A percentile compares a stretch with the other conserved stretches of the same genome.
Evolutionary conservation across 2,329 filamentous ascomycete species (phyloP).

Genomic region (Verticillium longisporum): DNA sequence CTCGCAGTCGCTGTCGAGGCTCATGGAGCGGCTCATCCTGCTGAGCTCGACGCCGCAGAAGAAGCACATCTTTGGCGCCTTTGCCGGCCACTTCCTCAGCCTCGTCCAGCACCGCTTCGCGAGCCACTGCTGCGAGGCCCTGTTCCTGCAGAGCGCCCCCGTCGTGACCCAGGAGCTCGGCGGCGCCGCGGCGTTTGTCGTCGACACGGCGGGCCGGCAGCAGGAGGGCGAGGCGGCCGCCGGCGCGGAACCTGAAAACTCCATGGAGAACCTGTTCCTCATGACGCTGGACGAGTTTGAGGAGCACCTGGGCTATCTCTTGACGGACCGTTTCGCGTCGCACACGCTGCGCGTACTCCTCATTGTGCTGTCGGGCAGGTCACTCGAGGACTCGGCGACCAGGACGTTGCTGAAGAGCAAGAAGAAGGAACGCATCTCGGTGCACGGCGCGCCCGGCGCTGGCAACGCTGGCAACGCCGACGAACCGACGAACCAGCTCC

Average conservation of each 20-base stretch:
- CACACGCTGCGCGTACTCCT: constrained; percentile 84
- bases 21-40: constrained; percentile 87
- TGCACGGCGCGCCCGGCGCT: constrained; percentile 44
- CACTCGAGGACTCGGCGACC: constrained; percentile 62
- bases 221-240: constrained; percentile 31
- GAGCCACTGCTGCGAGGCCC: constrained; percentile 91
- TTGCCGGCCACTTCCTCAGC: constrained; percentile 79
- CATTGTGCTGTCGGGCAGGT: constrained; percentile 75
- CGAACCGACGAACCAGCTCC: constrained; percentile 27
- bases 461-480: constrained; percentile 16
- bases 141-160: constrained; percentile 79
- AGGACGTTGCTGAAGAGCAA: constrained; percentile 81
- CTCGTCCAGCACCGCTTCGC: constrained; percentile 94
- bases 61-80: constrained; percentile 79
- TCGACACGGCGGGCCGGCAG: constrained; percentile 36
- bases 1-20: constrained; percentile 87
- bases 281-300: constrained; percentile 83
- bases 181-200: constrained; percentile 30
- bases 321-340: constrained; percentile 85
- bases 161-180: constrained; percentile 66
- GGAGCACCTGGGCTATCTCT: constrained; percentile 70
- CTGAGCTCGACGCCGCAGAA: constrained; percentile 73
- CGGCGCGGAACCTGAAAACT: constrained; percentile 43
- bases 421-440: constrained; percentile 77
- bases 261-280: constrained; percentile 82